Evolutionary conservation across 1,284 basidiomycete species (phyloP), one percentile per base, ranked within the genome.

Genomic region (Sanguinoderma infundibulare): DNA sequence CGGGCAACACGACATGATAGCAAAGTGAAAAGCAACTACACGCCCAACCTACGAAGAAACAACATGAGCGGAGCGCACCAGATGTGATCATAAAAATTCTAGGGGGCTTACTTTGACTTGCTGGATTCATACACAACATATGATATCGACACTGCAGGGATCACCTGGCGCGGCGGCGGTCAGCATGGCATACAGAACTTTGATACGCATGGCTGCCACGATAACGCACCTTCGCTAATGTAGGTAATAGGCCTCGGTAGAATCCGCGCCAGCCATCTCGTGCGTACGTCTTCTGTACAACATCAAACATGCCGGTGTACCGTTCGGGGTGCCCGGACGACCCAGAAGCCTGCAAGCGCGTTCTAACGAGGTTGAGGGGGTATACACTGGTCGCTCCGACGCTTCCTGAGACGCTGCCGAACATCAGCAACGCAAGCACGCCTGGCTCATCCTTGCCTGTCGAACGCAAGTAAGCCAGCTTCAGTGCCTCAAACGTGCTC

Each of bases 291-390:
- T 90, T 91, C 47, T 81, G 75, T 6, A 86, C 84, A 6, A 98
- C 98, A 74, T 99, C 98, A 76, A 84, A 77, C 62, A 97, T 90
- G 26, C 96, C 96, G 3, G 84, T 87, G 76, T 99, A 99, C 17
- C 79, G 81, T 67, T 96, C 90, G 1, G 95, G 95, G 74, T 98
- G 96, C 0, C 95, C 94, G 0, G 92, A 87, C 0, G 94, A 96
- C 1, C 98, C 98, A 0, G 95, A 96, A 2, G 98, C 98, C 77
- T 99, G 98, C 61, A 99, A 75, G 52, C 97, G 87, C 10, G 98
- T 99, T 30, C 97, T 87, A 22, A 99, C 90, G 39, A 99, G 84
- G 77, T 98, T 98, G 66, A 97, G 81, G 6, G 93, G 95, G 75
- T 96, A 98, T 38, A 97, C 95, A 64, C 87, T 92, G 47, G 92